Evolutionary conservation across 78 protist genomes (phyloP), one percentile per base, ranked within the genome.

Genomic region (Polysphondylium violaceum): DNA sequence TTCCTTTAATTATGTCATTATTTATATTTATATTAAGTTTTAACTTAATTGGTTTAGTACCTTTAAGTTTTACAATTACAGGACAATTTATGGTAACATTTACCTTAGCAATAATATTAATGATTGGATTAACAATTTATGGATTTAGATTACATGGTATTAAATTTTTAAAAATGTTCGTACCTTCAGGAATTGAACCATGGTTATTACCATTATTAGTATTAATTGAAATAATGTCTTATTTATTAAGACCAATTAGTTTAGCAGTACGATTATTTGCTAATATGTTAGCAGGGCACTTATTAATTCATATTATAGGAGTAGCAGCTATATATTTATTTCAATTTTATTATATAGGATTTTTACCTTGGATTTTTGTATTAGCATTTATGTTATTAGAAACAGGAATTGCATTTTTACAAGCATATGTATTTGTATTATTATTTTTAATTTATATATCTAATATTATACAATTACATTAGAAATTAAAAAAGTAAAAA

Each of bases 181-280:
- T 61, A 11, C 71, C 71, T 16, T 61, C 71, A 29, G 71, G 71
- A 61, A 61, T 61, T 33, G 71, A 61, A 35, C 71, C 71, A 33
- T 61, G 71, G 71, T 61, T 61, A 61, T 61, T 61, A 61, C 71
- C 71, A 61, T 61, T 61, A 61, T 61, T 61, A 61, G 71, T 61
- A 33, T 25, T 61, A 7, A 61, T 61, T 61, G 71, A 61, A 61
- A 61, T 61, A 11, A 61, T 61, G 71, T 61, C 71, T 29, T 61
- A 61, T 61, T 23, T 25, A 8, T 61, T 61, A 61, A 61, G 71
- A 61, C 71, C 71, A 61, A 61, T 61, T 35, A 61, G 71, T 61
- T 61, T 61, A 61, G 71, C 71, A 61, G 71, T 61, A 33, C 35
- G 71, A 61, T 61, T 61, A 61, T 61, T 61, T 61, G 71, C 71